These are phyloP conservation scores for Mycena maculata DNA, from an alignment of 768 basidiomycete genomes.

Conservation along the genomic window DNA sequence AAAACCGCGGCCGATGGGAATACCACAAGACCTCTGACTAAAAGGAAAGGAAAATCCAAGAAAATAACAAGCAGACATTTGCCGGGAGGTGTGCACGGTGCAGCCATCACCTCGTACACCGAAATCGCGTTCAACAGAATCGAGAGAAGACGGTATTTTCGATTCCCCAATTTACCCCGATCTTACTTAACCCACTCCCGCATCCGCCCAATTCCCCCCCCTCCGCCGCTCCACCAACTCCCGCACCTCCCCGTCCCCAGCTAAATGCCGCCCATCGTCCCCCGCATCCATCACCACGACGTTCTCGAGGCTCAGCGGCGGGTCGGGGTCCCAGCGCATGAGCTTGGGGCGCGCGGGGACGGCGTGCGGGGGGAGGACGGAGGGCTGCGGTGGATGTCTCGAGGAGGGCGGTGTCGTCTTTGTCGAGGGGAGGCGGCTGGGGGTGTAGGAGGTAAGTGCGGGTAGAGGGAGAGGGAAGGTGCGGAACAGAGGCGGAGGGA, in stretches of 20 bases:
- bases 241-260: slow-evolving; percentile 63
- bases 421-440: slow-evolving; percentile 79
- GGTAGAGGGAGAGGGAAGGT: too few species aligned
- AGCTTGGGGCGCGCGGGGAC: slow-evolving; percentile 80
- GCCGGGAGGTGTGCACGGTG: too few species aligned
- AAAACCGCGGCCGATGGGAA: too few species aligned
- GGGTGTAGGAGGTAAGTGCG: not conserved
- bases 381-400: slow-evolving; percentile 88
- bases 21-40: too few species aligned
- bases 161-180: not conserved
- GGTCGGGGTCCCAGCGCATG: slow-evolving; percentile 81
- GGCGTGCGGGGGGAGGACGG: slow-evolving; percentile 80
- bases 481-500: too few species aligned
- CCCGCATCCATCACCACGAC: slow-evolving; percentile 84
- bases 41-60: too few species aligned
- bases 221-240: slow-evolving; percentile 67
- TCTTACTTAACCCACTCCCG: slow-evolving; percentile 72
- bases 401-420: slow-evolving; percentile 84
- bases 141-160: too few species aligned
- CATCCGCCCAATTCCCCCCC: slow-evolving; percentile 67
- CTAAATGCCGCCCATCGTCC: slow-evolving; percentile 78
- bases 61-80: too few species aligned
- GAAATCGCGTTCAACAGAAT: too few species aligned
- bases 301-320: slow-evolving; percentile 80
- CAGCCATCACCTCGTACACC: too few species aligned